phyloP scores from a whole-genome alignment of 257 asterid species.

The Prunella vulgaris region DNA sequence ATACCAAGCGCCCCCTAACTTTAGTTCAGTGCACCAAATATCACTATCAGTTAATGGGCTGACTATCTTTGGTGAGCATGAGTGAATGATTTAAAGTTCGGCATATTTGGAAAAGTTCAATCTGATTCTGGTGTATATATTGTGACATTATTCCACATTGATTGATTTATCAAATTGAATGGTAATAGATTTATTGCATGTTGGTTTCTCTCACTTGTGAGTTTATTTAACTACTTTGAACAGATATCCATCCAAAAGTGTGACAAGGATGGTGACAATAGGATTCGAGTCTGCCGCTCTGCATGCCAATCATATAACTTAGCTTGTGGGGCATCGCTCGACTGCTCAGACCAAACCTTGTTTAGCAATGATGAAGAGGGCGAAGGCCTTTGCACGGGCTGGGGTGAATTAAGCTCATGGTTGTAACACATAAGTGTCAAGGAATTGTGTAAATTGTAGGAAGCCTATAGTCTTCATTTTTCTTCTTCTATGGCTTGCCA shows the following conservation, averaged over 20 bases:
- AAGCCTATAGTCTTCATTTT: slow-evolving; percentile 24
- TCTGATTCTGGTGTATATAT: neutral
- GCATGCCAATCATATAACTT: slow-evolving; percentile 90
- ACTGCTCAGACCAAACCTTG: slow-evolving; percentile 92
- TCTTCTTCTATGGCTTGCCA: slow-evolving; percentile 26
- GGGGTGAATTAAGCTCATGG: slow-evolving; percentile 91
- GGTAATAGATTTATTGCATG: neutral
- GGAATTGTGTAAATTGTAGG: slow-evolving; percentile 68
- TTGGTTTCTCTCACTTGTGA: neutral
- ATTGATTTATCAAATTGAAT: neutral
- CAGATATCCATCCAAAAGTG: slow-evolving; percentile 98
- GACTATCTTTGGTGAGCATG: neutral
- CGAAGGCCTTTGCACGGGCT: slow-evolving; percentile 93
- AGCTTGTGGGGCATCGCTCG: slow-evolving; percentile 98
- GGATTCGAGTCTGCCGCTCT: slow-evolving; percentile 92
- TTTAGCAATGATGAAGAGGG: slow-evolving; percentile 88
- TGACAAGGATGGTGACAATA: slow-evolving; percentile 81
- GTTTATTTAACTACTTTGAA: slow-evolving; percentile 5
- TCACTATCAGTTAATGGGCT: neutral
- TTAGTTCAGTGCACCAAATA: neutral
- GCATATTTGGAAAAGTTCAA: neutral
- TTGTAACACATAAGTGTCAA: slow-evolving; percentile 1
- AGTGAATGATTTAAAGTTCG: neutral
- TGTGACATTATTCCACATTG: neutral
- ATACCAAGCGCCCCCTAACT: too few species aligned